Conservation (phyloP, 768 basidiomycete species). For the Lactarius akahatsu region DNA sequence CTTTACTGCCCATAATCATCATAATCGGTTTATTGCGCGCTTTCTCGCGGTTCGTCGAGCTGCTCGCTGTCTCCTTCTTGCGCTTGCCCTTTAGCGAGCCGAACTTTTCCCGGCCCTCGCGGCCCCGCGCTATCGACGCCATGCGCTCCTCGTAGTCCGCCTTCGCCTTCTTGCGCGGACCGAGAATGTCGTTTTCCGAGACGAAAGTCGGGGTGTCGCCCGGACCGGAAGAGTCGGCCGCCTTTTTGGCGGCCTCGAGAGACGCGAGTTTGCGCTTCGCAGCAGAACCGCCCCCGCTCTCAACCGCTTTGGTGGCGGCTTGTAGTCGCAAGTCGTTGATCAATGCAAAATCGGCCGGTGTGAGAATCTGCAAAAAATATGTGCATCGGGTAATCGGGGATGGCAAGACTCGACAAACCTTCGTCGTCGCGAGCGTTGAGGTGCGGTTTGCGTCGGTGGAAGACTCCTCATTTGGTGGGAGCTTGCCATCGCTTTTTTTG, state of each 20-base stretch:
- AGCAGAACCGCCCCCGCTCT: conserved; percentile 64
- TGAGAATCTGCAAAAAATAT: conserved; percentile 64
- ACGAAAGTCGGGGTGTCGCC: conserved; percentile 63
- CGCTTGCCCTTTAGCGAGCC: conserved; percentile 90
- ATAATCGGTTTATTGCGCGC: conserved; percentile 91
- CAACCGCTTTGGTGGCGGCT: conserved; percentile 69
- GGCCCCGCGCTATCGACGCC: conserved; percentile 86
- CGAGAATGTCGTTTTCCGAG: conserved; percentile 89
- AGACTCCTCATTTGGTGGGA: conserved; percentile 28
- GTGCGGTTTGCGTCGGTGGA: conserved; percentile 40
- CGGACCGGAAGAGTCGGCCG: conserved; percentile 43
- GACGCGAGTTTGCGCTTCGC: conserved; percentile 88
- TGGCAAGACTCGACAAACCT: conserved; percentile 44
- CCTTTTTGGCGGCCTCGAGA: conserved; percentile 72
- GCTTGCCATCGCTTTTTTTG: conserved; percentile 32
- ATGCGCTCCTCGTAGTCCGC: conserved; percentile 92
- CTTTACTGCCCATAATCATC: conserved; percentile 81
- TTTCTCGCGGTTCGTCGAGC: conserved; percentile 91
- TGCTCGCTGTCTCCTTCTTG: conserved; percentile 76
- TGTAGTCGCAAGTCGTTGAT: conserved; percentile 85
- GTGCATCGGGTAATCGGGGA: conserved; percentile 3
- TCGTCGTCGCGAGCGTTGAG: conserved; percentile 77
- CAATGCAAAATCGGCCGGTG: conserved; percentile 93
- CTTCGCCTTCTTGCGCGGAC: conserved; percentile 91
- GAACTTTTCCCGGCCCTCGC: conserved; percentile 94